phyloP scores from a whole-genome alignment of 305 asterid genomes.

The Fraxinus angustifolia region DNA sequence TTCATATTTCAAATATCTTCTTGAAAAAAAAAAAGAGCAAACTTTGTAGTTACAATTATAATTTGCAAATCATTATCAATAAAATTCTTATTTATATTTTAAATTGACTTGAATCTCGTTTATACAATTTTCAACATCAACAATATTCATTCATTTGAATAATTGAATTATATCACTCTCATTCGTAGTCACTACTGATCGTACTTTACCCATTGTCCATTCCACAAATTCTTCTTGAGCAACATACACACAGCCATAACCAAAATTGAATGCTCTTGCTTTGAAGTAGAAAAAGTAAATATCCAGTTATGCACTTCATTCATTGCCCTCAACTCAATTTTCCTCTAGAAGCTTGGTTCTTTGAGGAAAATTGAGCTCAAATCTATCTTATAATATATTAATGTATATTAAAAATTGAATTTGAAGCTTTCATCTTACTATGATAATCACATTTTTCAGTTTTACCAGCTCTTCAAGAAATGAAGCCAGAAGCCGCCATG shows the following conservation, averaged over 20 bases:
- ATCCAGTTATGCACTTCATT: background rate
- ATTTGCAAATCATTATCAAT: too few relatives aligned
- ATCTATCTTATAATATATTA: background rate
- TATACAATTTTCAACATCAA: too few relatives aligned
- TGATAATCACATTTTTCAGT: background rate
- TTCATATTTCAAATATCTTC: too few relatives aligned
- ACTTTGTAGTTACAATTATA: too few relatives aligned
- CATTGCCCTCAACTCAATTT: background rate
- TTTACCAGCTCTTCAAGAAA: constrained; percentile 16
- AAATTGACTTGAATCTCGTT: too few relatives aligned
- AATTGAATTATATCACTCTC: background rate
- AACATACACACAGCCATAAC: background rate
- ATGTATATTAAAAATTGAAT: background rate
- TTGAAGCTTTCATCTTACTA: background rate
- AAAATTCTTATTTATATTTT: too few relatives aligned
- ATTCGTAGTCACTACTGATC: too few relatives aligned
- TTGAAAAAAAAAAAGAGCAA: too few relatives aligned
- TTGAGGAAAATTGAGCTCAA: background rate
- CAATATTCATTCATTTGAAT: background rate
- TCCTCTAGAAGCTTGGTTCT: background rate
- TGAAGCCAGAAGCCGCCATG: background rate
- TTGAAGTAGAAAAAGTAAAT: background rate
- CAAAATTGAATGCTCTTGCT: background rate
- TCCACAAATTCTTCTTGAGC: background rate
- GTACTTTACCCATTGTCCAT: background rate